Base-by-base conservation (phyloP, 352 stramenopile genomes). In the Phytopythium montanum region DNA sequence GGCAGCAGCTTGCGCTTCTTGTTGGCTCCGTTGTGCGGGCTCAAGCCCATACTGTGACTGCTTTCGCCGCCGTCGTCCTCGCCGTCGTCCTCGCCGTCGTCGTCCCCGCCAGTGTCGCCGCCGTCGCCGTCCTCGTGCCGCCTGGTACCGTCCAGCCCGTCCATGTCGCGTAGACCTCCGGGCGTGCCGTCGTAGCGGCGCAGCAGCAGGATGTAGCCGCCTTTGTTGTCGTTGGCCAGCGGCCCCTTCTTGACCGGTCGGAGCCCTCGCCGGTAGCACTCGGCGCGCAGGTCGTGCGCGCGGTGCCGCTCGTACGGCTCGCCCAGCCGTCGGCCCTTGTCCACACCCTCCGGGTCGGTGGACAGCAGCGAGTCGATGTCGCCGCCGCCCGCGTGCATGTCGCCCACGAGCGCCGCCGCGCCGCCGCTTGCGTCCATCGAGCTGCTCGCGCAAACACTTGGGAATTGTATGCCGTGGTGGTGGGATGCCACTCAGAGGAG, bases 141-240 rank as follows among this genome's bases (percentile, higher is more conserved):
- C 13, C 64, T 41, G 19, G 44, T 29, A 39, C 64, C 52, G 29
- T 59, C 62, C 49, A 56, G 23, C 21, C 7, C 23, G 44, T 51
- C 44, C 44, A 51, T 29, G 44, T 25, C 44, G 44, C 44, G 33
- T 53, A 49, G 42, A 6, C 54, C 62, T 67, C 44, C 70, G 46
- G 26, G 57, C 54, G 44, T 41, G 16, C 71, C 72, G 64, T 90
- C 80, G 54, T 75, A 75, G 70, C 82, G 78, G 52, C 82, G 78
- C 49, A 92, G 62, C 45, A 92, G 62, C 25, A 83, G 33, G 51
- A 92, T 84, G 67, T 92, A 92, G 18, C 82, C 82, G 68, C 70
- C 77, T 75, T 92, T 92, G 67, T 92, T 92, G 74, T 92, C 82
- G 63, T 92, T 92, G n/a, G 82, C 80, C 48, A 88, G 75, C 4